Conservation (phyloP, 768 basidiomycete genomes). For the Pleurotus giganteus region DNA sequence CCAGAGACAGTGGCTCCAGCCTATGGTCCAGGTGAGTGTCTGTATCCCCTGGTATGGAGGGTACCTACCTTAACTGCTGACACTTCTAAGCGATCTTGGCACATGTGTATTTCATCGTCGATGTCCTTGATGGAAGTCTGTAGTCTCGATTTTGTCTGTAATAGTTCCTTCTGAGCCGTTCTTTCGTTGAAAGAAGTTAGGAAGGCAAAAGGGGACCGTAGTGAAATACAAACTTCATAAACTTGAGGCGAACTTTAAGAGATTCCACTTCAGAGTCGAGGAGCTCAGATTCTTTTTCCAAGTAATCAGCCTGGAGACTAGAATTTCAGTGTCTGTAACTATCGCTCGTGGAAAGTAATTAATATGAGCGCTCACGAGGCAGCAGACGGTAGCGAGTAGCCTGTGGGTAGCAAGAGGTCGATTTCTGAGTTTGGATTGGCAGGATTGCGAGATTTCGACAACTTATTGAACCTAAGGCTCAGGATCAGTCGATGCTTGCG, state of each 20-base stretch:
- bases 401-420: neutral
- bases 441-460: neutral
- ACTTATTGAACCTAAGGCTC: neutral
- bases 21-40: neutral
- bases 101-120: slow-evolving; percentile 17
- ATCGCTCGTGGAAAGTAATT: neutral
- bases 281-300: slow-evolving; percentile 24
- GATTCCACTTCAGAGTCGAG: slow-evolving; percentile 24
- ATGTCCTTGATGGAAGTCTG: slow-evolving; percentile 20
- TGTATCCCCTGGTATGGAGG: neutral
- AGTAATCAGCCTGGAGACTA: slow-evolving; percentile 23
- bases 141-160: slow-evolving; percentile 22
- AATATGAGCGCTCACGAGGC: neutral
- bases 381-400: neutral
- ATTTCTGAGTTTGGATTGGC: too few relatives aligned
- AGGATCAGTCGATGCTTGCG: neutral
- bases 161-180: slow-evolving; percentile 20
- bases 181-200: neutral
- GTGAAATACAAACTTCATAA: slow-evolving; percentile 25
- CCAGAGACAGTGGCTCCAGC: neutral
- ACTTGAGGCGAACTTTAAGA: slow-evolving; percentile 25
- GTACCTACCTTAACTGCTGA: slow-evolving; percentile 6
- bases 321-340: neutral
- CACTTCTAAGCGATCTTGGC: slow-evolving; percentile 24
- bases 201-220: neutral